Percentiles rank a stretch among this genome's conserved stretches.
Conservation (phyloP, 1,139 yeast genomes). For the Meyerozyma athensensis region DNA sequence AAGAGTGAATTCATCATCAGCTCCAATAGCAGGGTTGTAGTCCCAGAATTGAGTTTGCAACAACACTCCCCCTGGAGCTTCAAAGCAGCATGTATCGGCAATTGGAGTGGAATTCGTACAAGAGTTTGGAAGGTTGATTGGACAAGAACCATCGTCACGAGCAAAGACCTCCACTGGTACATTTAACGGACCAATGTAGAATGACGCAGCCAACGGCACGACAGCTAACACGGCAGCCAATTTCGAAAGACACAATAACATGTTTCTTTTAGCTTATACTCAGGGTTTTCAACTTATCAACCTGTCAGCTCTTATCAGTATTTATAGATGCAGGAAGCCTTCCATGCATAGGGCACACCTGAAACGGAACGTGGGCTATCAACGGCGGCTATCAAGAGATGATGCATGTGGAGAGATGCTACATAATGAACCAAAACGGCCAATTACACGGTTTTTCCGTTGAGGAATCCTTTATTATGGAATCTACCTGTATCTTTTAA, state of each 20-base stretch:
- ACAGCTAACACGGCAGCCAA: not conserved
- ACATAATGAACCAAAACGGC: no score
- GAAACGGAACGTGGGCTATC: not conserved
- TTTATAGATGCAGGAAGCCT: not conserved
- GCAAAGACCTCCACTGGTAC: not conserved
- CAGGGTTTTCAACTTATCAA: no score
- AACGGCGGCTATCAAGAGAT: no score
- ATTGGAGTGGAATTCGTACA: conserved; percentile 42
- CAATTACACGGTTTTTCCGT: conserved; percentile 20
- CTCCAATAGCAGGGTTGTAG: conserved; percentile 10
- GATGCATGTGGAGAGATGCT: no score
- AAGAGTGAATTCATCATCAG: conserved; percentile 66
- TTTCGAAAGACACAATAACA: not conserved
- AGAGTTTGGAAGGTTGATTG: conserved; percentile 59
- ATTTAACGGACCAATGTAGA: not conserved
- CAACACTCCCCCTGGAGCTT: conserved; percentile 14
- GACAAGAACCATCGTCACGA: conserved; percentile 36
- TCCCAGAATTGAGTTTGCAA: conserved; percentile 18
- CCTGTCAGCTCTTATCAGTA: no score
- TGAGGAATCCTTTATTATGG: conserved; percentile 35
- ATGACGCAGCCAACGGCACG: not conserved
- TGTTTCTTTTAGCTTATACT: no score
- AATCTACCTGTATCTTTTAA: conserved; percentile 15
- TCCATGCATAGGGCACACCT: not conserved
- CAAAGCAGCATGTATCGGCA: conserved; percentile 14